Conservation (phyloP, 192 early-diverging fungal genomes). For the Kickxella alabastrina region DNA sequence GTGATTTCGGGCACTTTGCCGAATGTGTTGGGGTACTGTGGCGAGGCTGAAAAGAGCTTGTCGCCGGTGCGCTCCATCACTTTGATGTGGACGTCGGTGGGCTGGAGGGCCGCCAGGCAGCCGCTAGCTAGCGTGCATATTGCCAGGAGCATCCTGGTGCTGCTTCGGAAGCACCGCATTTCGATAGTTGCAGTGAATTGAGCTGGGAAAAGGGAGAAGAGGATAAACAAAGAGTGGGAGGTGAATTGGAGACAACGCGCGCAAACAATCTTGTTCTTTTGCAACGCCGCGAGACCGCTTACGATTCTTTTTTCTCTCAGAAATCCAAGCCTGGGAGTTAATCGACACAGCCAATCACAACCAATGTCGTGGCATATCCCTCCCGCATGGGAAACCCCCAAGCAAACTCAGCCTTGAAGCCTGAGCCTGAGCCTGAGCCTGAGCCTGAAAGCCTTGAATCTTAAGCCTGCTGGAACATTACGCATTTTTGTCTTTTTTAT, state of each 20-base stretch:
- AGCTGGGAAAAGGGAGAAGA: neutral
- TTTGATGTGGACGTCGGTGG: slow-evolving; percentile 22
- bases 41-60: slow-evolving; percentile 30
- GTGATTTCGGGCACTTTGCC: slow-evolving; percentile 16
- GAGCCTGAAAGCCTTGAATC: too few relatives aligned
- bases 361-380: slow-evolving; percentile 20
- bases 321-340: neutral
- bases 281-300: neutral
- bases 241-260: neutral
- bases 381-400: too few relatives aligned
- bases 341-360: slow-evolving; percentile 18
- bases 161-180: neutral
- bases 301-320: neutral
- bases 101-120: slow-evolving; percentile 4
- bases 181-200: neutral
- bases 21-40: slow-evolving; percentile 16
- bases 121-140: slow-evolving; percentile 1
- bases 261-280: neutral
- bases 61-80: slow-evolving; percentile 49
- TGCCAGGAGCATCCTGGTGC: too few relatives aligned
- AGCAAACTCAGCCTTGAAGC: too few relatives aligned
- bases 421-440: too few relatives aligned
- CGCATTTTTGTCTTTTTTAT: too few relatives aligned
- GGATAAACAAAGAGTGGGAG: neutral
- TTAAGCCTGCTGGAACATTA: too few relatives aligned